These are phyloP conservation scores for Ustilago bromivora DNA, from an alignment of 1,284 basidiomycete species.

Conservation along the genomic window DNA sequence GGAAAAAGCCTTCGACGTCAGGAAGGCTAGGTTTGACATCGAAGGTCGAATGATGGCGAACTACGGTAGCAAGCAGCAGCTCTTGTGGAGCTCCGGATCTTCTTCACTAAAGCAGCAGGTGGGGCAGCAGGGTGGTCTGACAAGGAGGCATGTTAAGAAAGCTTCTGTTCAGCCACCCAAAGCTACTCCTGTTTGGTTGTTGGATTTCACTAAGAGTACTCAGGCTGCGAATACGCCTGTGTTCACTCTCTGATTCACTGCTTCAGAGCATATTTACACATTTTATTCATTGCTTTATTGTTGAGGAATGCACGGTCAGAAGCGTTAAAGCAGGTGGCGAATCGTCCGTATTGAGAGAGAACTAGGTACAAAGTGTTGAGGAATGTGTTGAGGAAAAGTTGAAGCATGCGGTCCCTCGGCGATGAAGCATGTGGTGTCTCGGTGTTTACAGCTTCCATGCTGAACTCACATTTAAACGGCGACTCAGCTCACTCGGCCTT, in stretches of 20 bases:
- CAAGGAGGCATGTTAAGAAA: slow-evolving; percentile 29
- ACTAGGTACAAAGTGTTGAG: no score
- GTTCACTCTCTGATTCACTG: slow-evolving; percentile 4
- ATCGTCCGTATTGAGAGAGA: no score
- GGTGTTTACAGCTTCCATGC: no score
- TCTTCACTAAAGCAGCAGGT: not conserved
- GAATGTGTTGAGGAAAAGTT: no score
- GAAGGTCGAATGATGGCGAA: slow-evolving; percentile 2
- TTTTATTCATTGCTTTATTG: no score
- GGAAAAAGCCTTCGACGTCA: slow-evolving; percentile 1
- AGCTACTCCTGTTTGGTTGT: slow-evolving; percentile 34
- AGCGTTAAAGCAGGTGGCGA: no score
- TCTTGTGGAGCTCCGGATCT: slow-evolving; percentile 5
- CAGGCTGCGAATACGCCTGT: slow-evolving; percentile 13
- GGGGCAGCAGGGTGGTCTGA: not conserved
- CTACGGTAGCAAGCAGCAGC: not conserved
- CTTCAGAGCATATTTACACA: no score
- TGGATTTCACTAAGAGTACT: slow-evolving; percentile 30
- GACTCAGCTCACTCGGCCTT: no score
- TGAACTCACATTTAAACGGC: no score
- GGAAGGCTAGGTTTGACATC: slow-evolving; percentile 12
- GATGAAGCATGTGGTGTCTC: no score
- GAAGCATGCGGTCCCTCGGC: no score
- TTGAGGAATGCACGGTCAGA: no score
- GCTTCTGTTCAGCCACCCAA: slow-evolving; percentile 23